Percentiles rank a stretch among this genome's conserved stretches.
Evolutionary conservation across 257 asterid genomes (phyloP).

Genomic region (Knoxia roxburghii): DNA sequence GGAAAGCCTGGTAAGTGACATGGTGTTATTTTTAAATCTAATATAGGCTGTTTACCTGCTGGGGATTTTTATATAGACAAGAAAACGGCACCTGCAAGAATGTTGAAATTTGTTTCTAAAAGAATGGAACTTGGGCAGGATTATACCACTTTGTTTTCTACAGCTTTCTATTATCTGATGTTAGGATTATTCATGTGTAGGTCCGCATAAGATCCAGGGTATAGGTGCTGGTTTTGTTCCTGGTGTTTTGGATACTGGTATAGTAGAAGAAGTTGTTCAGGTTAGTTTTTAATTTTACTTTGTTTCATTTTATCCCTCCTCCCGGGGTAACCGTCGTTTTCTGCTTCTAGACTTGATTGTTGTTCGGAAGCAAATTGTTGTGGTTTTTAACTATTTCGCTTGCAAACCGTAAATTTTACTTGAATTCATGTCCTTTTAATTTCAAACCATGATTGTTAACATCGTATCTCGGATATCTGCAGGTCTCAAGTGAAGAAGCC

Average conservation of each 20-base stretch:
- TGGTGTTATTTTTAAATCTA: not conserved
- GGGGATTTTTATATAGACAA: not conserved
- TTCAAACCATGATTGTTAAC: not conserved
- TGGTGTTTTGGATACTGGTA: conserved; percentile 65
- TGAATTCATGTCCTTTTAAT: not conserved
- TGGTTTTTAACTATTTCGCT: not conserved
- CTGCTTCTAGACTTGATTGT: not conserved
- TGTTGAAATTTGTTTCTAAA: not conserved
- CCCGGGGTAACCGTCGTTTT: not conserved
- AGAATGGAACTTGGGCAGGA: too few relatives aligned
- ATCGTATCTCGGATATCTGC: not conserved
- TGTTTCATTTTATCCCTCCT: not conserved
- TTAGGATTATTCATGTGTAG: conserved; percentile 28
- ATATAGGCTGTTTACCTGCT: not conserved
- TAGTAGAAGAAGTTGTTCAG: conserved; percentile 84
- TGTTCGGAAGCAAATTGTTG: not conserved
- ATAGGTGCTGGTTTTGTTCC: conserved; percentile 96
- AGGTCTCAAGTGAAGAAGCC: conserved; percentile 91
- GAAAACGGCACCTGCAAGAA: not conserved
- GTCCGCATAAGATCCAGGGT: conserved; percentile 98
- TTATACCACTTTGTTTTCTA: conserved; percentile 6
- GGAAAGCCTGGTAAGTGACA: conserved; percentile 80
- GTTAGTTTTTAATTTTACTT: conserved; percentile 31
- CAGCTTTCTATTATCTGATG: not conserved
- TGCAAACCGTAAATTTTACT: not conserved